These are phyloP conservation scores for Cystobasidium tubakii DNA, from an alignment of 768 basidiomycete genomes.

Conservation along the genomic window DNA sequence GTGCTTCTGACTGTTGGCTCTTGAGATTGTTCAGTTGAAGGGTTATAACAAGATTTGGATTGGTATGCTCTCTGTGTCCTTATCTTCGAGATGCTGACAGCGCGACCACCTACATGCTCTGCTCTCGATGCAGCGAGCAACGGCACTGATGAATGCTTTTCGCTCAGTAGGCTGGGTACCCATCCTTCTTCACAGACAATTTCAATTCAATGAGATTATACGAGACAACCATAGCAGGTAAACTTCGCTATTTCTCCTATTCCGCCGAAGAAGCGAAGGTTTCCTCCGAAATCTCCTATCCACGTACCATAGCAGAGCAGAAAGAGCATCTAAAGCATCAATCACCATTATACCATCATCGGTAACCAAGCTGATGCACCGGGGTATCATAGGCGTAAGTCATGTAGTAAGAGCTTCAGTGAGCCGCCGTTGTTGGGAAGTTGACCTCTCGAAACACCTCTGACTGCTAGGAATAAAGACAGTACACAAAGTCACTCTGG, in stretches of 20 bases:
- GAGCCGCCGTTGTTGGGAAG: too few relatives aligned
- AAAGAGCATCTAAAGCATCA: too few relatives aligned
- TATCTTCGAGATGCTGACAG: conserved; percentile 90
- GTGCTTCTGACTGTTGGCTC: conserved; percentile 95
- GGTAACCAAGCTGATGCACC: too few relatives aligned
- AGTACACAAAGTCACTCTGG: too few relatives aligned
- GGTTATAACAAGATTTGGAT: conserved; percentile 96
- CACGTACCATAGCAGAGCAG: too few relatives aligned
- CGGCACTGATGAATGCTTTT: conserved; percentile 46
- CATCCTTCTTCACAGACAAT: conserved; percentile 80
- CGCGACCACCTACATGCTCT: neutral
- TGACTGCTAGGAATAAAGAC: too few relatives aligned
- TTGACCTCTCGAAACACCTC: too few relatives aligned
- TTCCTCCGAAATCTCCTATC: conserved; percentile 80
- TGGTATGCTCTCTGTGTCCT: conserved; percentile 99
- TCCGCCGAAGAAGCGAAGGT: conserved; percentile 82
- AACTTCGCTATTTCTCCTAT: conserved; percentile 81
- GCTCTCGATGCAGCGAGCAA: neutral
- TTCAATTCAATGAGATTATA: conserved; percentile 98
- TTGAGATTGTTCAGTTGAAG: conserved; percentile 94
- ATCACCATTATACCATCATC: too few relatives aligned
- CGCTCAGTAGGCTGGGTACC: conserved; percentile 50
- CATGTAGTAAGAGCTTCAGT: too few relatives aligned
- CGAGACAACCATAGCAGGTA: conserved; percentile 87
- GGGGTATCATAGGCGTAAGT: too few relatives aligned